Evolutionary conservation across 1,284 basidiomycete species (phyloP).

Genomic region (Inonotus obliquus): DNA sequence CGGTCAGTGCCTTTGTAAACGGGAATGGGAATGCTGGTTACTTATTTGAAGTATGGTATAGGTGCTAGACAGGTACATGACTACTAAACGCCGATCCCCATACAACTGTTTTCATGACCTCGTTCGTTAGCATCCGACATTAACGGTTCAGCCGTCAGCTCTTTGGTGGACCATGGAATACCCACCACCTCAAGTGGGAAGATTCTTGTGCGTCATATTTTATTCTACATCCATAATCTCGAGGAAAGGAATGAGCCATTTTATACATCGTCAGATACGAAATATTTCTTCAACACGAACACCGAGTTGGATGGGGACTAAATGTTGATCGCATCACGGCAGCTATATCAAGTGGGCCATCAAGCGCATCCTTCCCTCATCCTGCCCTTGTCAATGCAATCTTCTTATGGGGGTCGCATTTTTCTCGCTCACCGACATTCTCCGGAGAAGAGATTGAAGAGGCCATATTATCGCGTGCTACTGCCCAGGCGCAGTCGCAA

Average conservation of each 20-base stretch:
- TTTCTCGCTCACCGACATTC: neutral
- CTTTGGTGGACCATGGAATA: slow-evolving; percentile 11
- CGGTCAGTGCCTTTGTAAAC: neutral
- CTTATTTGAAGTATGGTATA: neutral
- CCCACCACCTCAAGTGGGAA: slow-evolving; percentile 5
- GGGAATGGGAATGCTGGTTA: neutral
- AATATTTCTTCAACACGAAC: slow-evolving; percentile 5
- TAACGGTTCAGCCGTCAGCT: neutral
- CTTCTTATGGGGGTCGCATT: slow-evolving; percentile 16
- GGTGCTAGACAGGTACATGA: neutral
- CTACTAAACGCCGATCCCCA: neutral
- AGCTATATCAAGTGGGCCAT: neutral
- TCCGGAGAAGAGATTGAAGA: slow-evolving; percentile 5
- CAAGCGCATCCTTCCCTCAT: slow-evolving; percentile 5
- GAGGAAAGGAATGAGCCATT: neutral
- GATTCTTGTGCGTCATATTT: slow-evolving; percentile 3
- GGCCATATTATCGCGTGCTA: slow-evolving; percentile 1
- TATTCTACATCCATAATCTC: neutral
- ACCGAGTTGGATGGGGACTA: slow-evolving; percentile 6
- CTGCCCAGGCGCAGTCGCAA: neutral
- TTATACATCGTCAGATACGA: neutral
- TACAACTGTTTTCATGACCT: neutral
- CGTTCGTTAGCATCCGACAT: neutral
- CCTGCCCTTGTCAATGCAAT: slow-evolving; percentile 12
- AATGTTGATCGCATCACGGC: neutral